These are phyloP conservation scores for Boletus coccyginus DNA, from an alignment of 768 basidiomycete species.

Conservation along the genomic window DNA sequence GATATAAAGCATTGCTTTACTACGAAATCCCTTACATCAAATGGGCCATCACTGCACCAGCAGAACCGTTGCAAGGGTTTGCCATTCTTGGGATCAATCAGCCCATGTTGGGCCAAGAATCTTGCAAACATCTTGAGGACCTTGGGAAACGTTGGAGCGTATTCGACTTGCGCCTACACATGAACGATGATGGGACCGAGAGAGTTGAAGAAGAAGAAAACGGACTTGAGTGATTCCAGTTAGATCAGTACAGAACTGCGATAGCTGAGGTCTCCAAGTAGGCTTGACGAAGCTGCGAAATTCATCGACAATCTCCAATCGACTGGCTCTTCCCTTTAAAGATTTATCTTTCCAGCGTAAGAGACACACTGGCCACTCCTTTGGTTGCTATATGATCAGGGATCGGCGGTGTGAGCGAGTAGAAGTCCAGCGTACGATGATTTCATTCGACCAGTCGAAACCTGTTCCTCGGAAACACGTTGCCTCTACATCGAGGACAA, in stretches of 20 bases:
- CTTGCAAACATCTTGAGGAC: slow-evolving; percentile 60
- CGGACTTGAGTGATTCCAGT: slow-evolving; percentile 93
- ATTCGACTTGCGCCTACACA: slow-evolving; percentile 74
- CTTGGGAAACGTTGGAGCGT: slow-evolving; percentile 70
- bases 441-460: slow-evolving; percentile 91
- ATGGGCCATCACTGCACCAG: slow-evolving; percentile 86
- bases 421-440: slow-evolving; percentile 64
- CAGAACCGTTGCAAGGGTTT: slow-evolving; percentile 61
- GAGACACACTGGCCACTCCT: slow-evolving; percentile 95
- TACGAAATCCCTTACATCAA: slow-evolving; percentile 80
- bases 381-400: slow-evolving; percentile 10
- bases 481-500: slow-evolving; percentile 88
- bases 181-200: slow-evolving; percentile 3
- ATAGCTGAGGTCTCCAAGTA: slow-evolving; percentile 79
- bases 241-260: slow-evolving; percentile 79
- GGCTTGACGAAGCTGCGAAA: slow-evolving; percentile 89
- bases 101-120: slow-evolving; percentile 68
- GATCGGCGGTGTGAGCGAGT: slow-evolving; percentile 1
- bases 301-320: slow-evolving; percentile 70
- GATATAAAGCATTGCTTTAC: slow-evolving; percentile 91
- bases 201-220: slow-evolving; percentile 14
- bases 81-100: slow-evolving; percentile 61
- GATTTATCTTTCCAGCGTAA: slow-evolving; percentile 75
- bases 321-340: slow-evolving; percentile 45
- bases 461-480: slow-evolving; percentile 66